phyloP scores from a whole-genome alignment of 202 grass and related monocot genomes.

The Cymbopogon flexuosus region DNA sequence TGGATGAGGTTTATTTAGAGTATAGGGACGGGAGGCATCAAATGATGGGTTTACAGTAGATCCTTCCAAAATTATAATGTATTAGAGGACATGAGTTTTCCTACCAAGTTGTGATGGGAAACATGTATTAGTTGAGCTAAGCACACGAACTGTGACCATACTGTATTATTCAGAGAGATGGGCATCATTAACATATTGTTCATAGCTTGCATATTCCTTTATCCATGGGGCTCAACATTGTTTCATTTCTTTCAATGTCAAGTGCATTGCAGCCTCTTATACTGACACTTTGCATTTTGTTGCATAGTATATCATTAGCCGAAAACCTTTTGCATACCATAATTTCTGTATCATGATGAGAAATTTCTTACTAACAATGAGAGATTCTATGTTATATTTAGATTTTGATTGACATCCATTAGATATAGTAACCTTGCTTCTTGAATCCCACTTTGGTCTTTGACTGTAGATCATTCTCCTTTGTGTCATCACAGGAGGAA shows the following conservation, averaged over 20 bases:
- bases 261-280: not conserved
- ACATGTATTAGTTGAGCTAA: not conserved
- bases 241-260: not conserved
- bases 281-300: not conserved
- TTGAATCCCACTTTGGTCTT: slow-evolving; percentile 12
- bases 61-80: not conserved
- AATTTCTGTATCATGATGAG: not conserved
- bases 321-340: not conserved
- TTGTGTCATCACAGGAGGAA: slow-evolving; percentile 38
- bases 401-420: not conserved
- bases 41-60: not conserved
- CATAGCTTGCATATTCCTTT: not conserved
- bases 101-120: not conserved
- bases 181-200: not conserved
- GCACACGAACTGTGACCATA: not conserved
- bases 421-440: slow-evolving; percentile 1
- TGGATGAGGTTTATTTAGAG: not conserved
- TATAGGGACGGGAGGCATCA: too few relatives aligned
- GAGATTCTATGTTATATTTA: not conserved
- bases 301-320: not conserved
- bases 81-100: not conserved
- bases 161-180: not conserved
- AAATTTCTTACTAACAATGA: not conserved
- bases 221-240: not conserved
- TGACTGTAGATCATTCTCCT: slow-evolving; percentile 16